Base-by-base conservation (phyloP, 768 basidiomycete species). In the Naganishia onofrii region DNA sequence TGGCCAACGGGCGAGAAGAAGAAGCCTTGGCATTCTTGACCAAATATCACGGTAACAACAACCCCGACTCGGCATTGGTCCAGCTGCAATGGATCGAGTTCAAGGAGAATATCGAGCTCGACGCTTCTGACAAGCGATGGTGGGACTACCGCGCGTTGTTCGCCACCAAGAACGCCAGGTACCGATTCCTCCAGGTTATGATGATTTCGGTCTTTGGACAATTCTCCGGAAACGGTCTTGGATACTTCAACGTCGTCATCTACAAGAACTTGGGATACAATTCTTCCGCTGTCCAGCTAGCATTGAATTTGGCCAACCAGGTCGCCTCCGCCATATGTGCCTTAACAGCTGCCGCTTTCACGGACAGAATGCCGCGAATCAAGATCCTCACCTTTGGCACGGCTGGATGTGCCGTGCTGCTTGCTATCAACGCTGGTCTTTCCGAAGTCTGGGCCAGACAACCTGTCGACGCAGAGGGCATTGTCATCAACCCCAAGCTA, bases 141-240 rank as follows among this genome's bases (percentile, higher is more conserved):
- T 85, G 76, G 74, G 84, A 87, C 76, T 87, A 85, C 75, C 82
- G 82, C 3, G 85, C 82, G 48, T 82, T 71, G 36, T 82, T 86
- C 76, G 82, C 82, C 60, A 73, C 72, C 63, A 55, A 71, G 36
- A 77, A 73, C 58, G 76, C 70, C 66, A 68, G 72, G n/a, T 76
- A 74, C 74, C 69, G 77, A 44, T 73, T 75, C 66, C 48, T 85
- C 84, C 82, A 85, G 82, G 83, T 86, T 76, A 71, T 86, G 26
- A 77, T 86, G 63, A 85, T 87, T 82, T 84, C 84, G 19, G 82
- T 87, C 73, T 86, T 86, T 68, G 86, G 85, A 19, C 85, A 86
- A 82, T 85, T 85, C 83, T 84, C 85, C 55, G 85, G 86, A 54
- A 86, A 85, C 73, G 85, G 85, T 64, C 81, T 87, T 31, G 85